phyloP scores from a whole-genome alignment of 768 basidiomycete genomes.

The Lactarius evosmus region DNA sequence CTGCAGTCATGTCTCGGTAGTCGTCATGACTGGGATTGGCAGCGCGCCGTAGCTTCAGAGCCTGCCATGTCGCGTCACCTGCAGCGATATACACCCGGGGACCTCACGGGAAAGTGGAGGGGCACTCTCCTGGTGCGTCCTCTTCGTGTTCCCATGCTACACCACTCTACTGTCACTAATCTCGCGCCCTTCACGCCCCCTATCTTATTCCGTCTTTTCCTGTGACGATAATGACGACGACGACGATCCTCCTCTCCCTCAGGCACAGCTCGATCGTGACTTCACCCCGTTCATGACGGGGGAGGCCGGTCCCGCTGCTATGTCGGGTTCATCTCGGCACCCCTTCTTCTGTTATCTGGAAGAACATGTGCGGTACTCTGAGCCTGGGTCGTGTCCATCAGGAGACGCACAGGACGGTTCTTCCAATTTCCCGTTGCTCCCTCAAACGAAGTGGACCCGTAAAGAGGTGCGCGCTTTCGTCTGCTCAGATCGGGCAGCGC shows the following conservation, averaged over 20 bases:
- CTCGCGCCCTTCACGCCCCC: background rate
- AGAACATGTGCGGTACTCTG: slow-evolving; percentile 21
- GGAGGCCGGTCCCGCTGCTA: slow-evolving; percentile 4
- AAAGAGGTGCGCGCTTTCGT: slow-evolving; percentile 14
- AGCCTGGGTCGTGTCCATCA: background rate
- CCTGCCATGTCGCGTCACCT: slow-evolving; percentile 1
- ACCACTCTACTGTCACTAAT: background rate
- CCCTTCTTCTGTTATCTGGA: slow-evolving; percentile 22
- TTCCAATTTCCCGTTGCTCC: slow-evolving; percentile 1
- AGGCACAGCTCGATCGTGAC: slow-evolving; percentile 14
- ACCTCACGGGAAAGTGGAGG: slow-evolving; percentile 19
- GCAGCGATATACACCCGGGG: slow-evolving; percentile 14
- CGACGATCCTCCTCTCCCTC: background rate
- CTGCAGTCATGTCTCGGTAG: background rate
- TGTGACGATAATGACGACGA: background rate
- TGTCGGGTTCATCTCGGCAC: slow-evolving; percentile 3
- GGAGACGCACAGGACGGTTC: slow-evolving; percentile 6
- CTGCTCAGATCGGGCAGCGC: background rate
- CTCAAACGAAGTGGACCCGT: slow-evolving; percentile 4
- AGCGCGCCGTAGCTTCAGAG: slow-evolving; percentile 19
- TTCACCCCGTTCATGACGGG: slow-evolving; percentile 12
- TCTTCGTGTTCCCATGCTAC: slow-evolving; percentile 7
- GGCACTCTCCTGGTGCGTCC: slow-evolving; percentile 18
- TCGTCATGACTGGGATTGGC: slow-evolving; percentile 15
- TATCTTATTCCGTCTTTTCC: background rate